Base-by-base conservation (phyloP, 2,329 filamentous ascomycete species). In the Balansia obtecta region DNA sequence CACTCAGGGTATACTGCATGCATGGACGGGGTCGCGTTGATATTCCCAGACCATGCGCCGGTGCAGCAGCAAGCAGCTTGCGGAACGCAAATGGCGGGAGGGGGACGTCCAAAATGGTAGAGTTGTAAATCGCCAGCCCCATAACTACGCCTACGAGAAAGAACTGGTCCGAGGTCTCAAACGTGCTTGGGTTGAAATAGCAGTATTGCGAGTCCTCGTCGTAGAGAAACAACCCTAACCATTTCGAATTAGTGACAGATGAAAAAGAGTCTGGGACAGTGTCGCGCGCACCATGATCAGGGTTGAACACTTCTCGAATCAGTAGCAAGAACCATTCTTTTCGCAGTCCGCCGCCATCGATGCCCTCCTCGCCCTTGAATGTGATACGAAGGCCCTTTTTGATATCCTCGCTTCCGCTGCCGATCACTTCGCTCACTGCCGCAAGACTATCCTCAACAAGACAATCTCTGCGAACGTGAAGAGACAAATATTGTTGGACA, bases 321-420 rank as follows among this genome's bases (percentile, higher is more conserved):
- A 96, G 76, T 52, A 95, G 76, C 47, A 95, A 69, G 62, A 96
- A 96, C 90, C 90, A 96, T 68, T 96, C 90, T 65, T 96, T 96
- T 51, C 88, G 81, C 50, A 95, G 72, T 0, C 90, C 90, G 38
- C 90, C 90, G 4, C 86, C 88, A 68, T 96, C 90, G 47, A 95
- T 82, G 4, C 90, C 90, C 66, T 96, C 90, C 67, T 96, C 90
- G 33, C 88, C 89, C 33, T 78, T 74, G 58, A 96, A 96, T 53
- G 86, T 82, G 53, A 96, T 93, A 16, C 85, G 81, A 30, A 96
- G 70, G 0, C 85, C 86, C 64, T 95, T 96, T 65, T 95, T 95
- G 63, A 95, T 83, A 55, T 95, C 89, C 58, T 91, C 87, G 49
- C 83, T 79, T 12, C 85, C 82, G 49, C 83, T 81, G 13, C 88